Base-by-base conservation (phyloP, 2,329 filamentous ascomycete species). In the Zasmidium cellare region DNA sequence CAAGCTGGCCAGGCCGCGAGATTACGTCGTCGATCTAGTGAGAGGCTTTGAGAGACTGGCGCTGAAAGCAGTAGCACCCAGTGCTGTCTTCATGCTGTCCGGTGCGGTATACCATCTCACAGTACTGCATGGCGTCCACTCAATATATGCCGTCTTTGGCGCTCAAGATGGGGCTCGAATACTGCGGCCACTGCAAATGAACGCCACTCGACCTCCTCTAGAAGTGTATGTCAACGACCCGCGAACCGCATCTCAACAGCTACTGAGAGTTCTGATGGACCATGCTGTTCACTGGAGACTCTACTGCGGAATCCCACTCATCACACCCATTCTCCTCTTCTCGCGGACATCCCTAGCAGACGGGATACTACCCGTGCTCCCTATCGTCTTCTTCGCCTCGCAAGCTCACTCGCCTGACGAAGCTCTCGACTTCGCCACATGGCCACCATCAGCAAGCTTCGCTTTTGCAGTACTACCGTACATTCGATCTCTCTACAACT, bases 1-100 rank as follows among this genome's bases (percentile, higher is more conserved):
- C 67, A 79, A 84, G 53, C 80, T 97, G 24, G 84, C 88, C 51
- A 87, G 92, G 50, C 89, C 90, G 14, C 84, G 82, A 68, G 92
- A 92, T 69, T 78, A 84, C 20, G 75, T 94, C 20, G 85, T 97
- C 24, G 84, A 88, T 53, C 68, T 87, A 0, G 83, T 87, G 60
- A 84, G 88, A 51, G 72, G 77, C 16, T 62, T 90, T 9, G 82
- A 88, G 66, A 76, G 79, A 38, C 70, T 76, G 73, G 86, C 79
- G 71, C 84, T 76, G 62, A 81, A 72, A 31, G 79, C 91, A 11
- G 79, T 88, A 20, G 72, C 92, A 3, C 84, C 94, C 3, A 80
- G 87, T 2, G 82, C 86, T 46, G 81, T 89, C 16, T 71, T 84
- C 19, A 74, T 80, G 20, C 74, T 80, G 11, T 82, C 82, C 9